Conservation (phyloP, 2,329 filamentous ascomycete species). For the Monilinia fructigena region DNA sequence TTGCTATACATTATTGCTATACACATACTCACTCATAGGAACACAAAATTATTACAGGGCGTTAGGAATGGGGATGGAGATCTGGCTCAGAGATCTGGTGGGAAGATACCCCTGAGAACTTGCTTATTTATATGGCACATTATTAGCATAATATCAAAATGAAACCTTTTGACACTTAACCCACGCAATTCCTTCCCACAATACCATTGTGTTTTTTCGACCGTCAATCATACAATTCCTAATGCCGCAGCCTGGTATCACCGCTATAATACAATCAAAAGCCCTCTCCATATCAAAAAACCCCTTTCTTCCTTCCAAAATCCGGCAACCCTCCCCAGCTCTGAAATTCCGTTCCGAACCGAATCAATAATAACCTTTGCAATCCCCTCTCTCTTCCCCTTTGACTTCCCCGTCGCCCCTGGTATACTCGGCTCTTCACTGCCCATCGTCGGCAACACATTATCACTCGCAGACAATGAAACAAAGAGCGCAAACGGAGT, state of each 20-base stretch:
- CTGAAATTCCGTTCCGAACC: constrained; percentile 52
- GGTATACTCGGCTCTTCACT: constrained; percentile 56
- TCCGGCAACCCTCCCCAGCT: constrained; percentile 36
- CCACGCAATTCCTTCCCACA: too few relatives aligned
- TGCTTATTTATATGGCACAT: constrained; percentile 17
- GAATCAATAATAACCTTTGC: constrained; percentile 64
- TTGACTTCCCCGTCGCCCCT: constrained; percentile 43
- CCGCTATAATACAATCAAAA: constrained; percentile 20
- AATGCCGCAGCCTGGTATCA: constrained; percentile 9
- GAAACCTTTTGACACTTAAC: not conserved
- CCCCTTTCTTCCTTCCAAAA: constrained; percentile 35
- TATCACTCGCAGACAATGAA: constrained; percentile 88
- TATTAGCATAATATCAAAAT: constrained; percentile 16
- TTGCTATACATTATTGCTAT: constrained; percentile 34
- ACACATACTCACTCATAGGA: constrained; percentile 26
- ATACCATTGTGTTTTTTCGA: not conserved
- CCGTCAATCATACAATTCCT: constrained; percentile 8
- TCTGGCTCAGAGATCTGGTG: constrained; percentile 12
- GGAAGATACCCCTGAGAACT: constrained; percentile 32
- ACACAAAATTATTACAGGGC: constrained; percentile 28
- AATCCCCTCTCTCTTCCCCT: constrained; percentile 61
- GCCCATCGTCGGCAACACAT: constrained; percentile 89
- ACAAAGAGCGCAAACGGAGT: constrained; percentile 95
- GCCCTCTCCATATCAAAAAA: constrained; percentile 30
- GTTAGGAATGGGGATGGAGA: constrained; percentile 3